A percentile compares a stretch with the other conserved stretches of the same genome.
phyloP scores from a whole-genome alignment of 2,329 filamentous ascomycete species.

The Clathrospora elynae region DNA sequence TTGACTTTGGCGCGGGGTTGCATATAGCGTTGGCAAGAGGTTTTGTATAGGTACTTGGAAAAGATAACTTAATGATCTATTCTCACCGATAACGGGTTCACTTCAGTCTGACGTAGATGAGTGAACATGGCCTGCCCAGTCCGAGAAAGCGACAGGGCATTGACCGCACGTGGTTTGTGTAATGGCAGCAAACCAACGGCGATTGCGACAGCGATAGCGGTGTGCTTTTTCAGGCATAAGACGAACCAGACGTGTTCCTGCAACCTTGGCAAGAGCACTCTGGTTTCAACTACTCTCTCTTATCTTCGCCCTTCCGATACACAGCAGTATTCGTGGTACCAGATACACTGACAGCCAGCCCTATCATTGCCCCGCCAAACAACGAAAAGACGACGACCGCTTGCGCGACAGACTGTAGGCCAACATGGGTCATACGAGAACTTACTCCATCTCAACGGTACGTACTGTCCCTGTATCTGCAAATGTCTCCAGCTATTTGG shows the following conservation, averaged over 20 bases:
- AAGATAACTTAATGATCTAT: constrained; percentile 9
- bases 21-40: constrained; percentile 13
- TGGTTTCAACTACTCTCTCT: constrained; percentile 11
- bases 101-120: neutral
- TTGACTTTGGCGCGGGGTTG: constrained; percentile 17
- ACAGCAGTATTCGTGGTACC: constrained; percentile 3
- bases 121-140: neutral
- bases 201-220: constrained; percentile 29
- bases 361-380: constrained; percentile 22
- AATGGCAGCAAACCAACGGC: constrained; percentile 10
- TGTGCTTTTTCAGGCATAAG: constrained; percentile 27
- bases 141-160: neutral
- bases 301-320: constrained; percentile 2
- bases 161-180: constrained; percentile 20
- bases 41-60: constrained; percentile 3
- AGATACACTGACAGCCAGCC: constrained; percentile 4
- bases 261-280: constrained; percentile 20
- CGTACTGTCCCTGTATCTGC: constrained; percentile 27
- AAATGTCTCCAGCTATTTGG: constrained; percentile 10
- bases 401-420: constrained; percentile 8
- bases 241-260: constrained; percentile 14
- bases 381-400: constrained; percentile 5
- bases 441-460: constrained; percentile 47
- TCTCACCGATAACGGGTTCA: no score
- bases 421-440: constrained; percentile 38